phyloP scores from a whole-genome alignment of 2,329 filamentous ascomycete genomes.

The Diaporthe australafricana region DNA sequence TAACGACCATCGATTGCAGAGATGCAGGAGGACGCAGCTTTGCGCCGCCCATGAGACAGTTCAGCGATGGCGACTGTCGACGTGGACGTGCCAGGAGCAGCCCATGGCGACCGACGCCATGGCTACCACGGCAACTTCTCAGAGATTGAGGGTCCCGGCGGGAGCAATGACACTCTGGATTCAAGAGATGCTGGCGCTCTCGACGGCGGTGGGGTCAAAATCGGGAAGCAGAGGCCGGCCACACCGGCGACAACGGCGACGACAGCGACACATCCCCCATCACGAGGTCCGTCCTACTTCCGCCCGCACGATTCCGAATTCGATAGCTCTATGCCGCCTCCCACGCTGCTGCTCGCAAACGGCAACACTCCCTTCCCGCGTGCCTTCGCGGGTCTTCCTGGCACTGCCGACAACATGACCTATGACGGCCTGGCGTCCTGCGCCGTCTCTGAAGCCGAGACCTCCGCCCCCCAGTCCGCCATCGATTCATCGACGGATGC shows the following conservation, averaged over 20 bases:
- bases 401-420: background rate
- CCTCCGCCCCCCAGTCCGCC: conserved; percentile 29
- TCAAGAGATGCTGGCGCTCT: background rate
- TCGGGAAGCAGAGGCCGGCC: conserved; percentile 1
- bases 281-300: conserved; percentile 1
- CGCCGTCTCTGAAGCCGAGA: conserved; percentile 37
- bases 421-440: conserved; percentile 32
- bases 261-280: conserved; percentile 15
- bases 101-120: background rate
- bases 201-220: background rate
- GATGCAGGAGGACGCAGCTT: background rate
- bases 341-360: background rate
- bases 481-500: conserved; percentile 31
- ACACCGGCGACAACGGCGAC: background rate
- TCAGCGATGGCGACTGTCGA: conserved; percentile 31
- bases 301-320: background rate
- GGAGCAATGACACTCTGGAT: background rate
- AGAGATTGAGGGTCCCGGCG: background rate
- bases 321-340: conserved; percentile 4
- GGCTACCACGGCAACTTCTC: background rate
- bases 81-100: conserved; percentile 28
- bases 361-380: background rate
- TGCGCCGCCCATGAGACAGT: background rate
- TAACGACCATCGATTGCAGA: background rate
- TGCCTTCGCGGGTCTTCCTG: background rate